Percentiles rank a stretch among this genome's conserved stretches.
Evolutionary conservation across 2,329 filamentous ascomycete genomes (phyloP).

Genomic region (Aspergillus uvarum): DNA sequence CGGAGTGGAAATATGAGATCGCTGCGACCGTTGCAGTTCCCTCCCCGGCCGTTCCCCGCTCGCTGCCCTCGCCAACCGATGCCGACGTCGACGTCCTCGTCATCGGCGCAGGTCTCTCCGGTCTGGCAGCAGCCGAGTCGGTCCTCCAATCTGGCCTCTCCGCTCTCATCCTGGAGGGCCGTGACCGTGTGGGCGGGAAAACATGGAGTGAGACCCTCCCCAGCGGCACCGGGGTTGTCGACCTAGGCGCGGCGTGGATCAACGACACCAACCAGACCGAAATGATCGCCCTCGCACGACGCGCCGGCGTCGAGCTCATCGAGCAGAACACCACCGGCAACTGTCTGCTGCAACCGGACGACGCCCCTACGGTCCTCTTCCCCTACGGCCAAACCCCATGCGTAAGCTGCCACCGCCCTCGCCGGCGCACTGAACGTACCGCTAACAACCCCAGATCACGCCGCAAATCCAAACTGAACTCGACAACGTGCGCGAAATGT

Average conservation of each 20-base stretch:
- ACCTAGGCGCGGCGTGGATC: slow-evolving; percentile 61
- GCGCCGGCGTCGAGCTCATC: slow-evolving; percentile 42
- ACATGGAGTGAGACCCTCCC: slow-evolving; percentile 30
- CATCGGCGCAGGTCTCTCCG: slow-evolving; percentile 43
- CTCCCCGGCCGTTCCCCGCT: slow-evolving; percentile 20
- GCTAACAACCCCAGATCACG: slow-evolving; percentile 19
- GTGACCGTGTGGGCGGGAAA: slow-evolving; percentile 47
- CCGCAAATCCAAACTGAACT: slow-evolving; percentile 27
- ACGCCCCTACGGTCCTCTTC: slow-evolving; percentile 29
- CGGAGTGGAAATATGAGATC: slow-evolving; percentile 46
- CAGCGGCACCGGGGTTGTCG: slow-evolving; percentile 34
- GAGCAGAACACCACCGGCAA: slow-evolving; percentile 51
- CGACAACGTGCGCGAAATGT: slow-evolving; percentile 35
- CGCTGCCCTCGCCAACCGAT: not conserved
- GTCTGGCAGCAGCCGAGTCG: slow-evolving; percentile 37
- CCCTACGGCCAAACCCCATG: slow-evolving; percentile 18
- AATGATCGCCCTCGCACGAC: slow-evolving; percentile 41
- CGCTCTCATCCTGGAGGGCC: slow-evolving; percentile 41
- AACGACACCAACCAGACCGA: slow-evolving; percentile 55
- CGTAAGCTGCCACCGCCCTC: not conserved
- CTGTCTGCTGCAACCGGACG: slow-evolving; percentile 43
- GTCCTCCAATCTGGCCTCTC: slow-evolving; percentile 34
- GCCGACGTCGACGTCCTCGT: slow-evolving; percentile 30
- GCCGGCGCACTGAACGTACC: not conserved
- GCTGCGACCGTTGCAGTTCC: slow-evolving; percentile 35